phyloP scores from a whole-genome alignment of 495 filamentous ascomycete species.

The Xeromyces bisporus region DNA sequence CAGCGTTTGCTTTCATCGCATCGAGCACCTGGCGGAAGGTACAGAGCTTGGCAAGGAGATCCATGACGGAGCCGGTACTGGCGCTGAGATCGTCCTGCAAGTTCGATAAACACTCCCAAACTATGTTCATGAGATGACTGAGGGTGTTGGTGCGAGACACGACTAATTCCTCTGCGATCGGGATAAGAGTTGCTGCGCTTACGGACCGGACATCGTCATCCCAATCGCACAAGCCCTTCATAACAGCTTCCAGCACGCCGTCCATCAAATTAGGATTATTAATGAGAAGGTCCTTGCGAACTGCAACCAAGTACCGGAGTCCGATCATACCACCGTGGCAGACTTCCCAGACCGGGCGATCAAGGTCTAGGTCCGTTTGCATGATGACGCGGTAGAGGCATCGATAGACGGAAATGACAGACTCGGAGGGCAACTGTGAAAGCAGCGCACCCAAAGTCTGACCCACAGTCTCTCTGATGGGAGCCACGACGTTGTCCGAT shows the following conservation, averaged over 20 bases:
- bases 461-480: constrained; percentile 91
- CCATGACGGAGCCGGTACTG: constrained; percentile 95
- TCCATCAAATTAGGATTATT: constrained; percentile 74
- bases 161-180: constrained; percentile 88
- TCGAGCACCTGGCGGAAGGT: constrained; percentile 83
- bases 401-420: constrained; percentile 64
- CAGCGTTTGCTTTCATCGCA: constrained; percentile 84
- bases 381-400: constrained; percentile 79
- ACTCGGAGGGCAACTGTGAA: constrained; percentile 53
- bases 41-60: constrained; percentile 86
- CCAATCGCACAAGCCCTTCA: constrained; percentile 77
- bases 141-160: constrained; percentile 60
- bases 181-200: constrained; percentile 89
- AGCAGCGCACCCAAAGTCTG: constrained; percentile 83
- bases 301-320: constrained; percentile 80
- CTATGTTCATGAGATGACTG: constrained; percentile 69
- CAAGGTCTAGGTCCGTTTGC: constrained; percentile 61
- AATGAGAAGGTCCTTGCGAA: constrained; percentile 78
- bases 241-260: constrained; percentile 78
- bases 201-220: constrained; percentile 96
- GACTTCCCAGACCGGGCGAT: constrained; percentile 70
- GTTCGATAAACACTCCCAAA: constrained; percentile 93
- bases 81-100: constrained; percentile 91
- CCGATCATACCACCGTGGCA: constrained; percentile 98
- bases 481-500: constrained; percentile 89